Evolutionary conservation across 352 stramenopile species (phyloP).

Genomic region (Globisporangium heterothallicum): DNA sequence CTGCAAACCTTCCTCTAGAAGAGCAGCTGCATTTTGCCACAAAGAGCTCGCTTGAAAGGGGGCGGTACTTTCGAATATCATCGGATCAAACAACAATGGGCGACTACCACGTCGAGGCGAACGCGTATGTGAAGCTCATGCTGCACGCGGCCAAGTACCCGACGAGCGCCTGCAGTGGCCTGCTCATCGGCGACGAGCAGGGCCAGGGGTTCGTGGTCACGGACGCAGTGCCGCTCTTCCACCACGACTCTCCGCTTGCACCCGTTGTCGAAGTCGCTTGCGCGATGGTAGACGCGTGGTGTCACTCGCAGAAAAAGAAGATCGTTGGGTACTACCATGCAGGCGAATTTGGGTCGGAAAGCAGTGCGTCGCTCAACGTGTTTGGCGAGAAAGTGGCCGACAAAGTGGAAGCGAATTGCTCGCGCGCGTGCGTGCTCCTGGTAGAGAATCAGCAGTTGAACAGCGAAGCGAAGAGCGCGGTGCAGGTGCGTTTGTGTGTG

Average conservation of each 20-base stretch:
- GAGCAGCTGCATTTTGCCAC: neutral
- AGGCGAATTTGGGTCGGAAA: conserved; percentile 25
- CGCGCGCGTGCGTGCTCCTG: conserved; percentile 64
- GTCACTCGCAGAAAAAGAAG: conserved; percentile 35
- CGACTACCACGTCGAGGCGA: conserved; percentile 56
- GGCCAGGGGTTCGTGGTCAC: conserved; percentile 38
- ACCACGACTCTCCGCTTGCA: conserved; percentile 62
- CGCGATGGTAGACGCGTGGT: conserved; percentile 60
- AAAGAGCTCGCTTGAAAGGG: neutral
- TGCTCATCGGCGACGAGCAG: conserved; percentile 54
- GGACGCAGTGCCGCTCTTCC: conserved; percentile 75
- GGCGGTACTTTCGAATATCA: neutral
- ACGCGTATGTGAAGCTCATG: conserved; percentile 71
- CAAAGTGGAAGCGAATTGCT: conserved; percentile 58
- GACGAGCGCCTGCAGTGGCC: conserved; percentile 32
- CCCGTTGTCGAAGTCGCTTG: conserved; percentile 64
- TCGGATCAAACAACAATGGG: conserved; percentile 24
- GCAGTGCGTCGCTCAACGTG: conserved; percentile 30
- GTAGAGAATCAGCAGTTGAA: conserved; percentile 59
- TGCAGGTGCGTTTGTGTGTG: conserved; percentile 28
- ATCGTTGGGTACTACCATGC: conserved; percentile 70
- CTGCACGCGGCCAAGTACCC: conserved; percentile 67
- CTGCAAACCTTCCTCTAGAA: neutral
- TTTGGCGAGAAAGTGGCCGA: conserved; percentile 65
- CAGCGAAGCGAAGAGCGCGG: conserved; percentile 39